Percentiles rank a stretch among this genome's conserved stretches.
These are phyloP conservation scores for Globisporangium alternatum DNA, from an alignment of 352 stramenopile species.

Conservation along the genomic window DNA sequence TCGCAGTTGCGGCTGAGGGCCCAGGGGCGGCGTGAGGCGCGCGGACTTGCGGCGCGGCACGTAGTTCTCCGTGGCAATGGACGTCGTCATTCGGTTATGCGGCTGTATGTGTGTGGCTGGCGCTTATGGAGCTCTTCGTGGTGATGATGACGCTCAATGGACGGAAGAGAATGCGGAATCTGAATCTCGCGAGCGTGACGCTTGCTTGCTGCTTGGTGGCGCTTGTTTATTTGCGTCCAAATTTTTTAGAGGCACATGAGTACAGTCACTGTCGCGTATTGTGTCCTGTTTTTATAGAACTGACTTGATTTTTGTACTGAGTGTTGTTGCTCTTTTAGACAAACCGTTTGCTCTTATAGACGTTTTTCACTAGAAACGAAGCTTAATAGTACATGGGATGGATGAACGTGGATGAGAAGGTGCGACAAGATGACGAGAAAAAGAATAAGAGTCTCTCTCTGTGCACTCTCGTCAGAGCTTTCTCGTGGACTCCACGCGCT, in stretches of 20 bases:
- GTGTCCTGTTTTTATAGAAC: no score
- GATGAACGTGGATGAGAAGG: neutral
- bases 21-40: constrained; percentile 14
- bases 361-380: neutral
- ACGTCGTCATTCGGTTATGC: constrained; percentile 9
- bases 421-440: neutral
- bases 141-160: constrained; percentile 3
- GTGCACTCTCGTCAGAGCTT: neutral
- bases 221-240: no score
- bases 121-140: neutral
- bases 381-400: neutral
- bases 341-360: neutral
- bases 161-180: constrained; percentile 1
- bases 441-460: no score
- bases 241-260: no score
- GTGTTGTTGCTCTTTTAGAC: no score
- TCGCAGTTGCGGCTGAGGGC: constrained; percentile 1
- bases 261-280: no score
- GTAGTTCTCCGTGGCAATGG: constrained; percentile 14
- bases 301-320: no score
- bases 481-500: neutral
- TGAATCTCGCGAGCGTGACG: constrained; percentile 1
- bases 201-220: neutral
- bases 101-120: neutral
- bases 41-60: constrained; percentile 15